A percentile compares a stretch with the other conserved stretches of the same genome.
Conservation (phyloP, 179 eudicot species). For the Silene coronaria region DNA sequence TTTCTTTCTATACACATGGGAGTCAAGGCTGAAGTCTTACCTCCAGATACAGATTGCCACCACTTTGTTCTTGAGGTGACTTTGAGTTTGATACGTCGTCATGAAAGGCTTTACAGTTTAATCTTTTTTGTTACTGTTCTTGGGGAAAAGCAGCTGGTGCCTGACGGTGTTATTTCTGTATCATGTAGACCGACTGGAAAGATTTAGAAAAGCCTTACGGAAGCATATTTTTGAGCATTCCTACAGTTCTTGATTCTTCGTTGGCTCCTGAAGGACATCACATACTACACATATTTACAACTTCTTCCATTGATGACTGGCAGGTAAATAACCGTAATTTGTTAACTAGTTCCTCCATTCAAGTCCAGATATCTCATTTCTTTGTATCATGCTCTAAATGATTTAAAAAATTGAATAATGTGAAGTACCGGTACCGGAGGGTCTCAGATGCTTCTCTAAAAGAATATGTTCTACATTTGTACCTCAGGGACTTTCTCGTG, state of each 20-base stretch:
- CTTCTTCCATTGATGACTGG: constrained; percentile 91
- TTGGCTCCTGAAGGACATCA: constrained; percentile 87
- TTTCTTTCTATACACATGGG: constrained; percentile 98
- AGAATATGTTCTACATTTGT: constrained; percentile 2
- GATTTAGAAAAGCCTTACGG: constrained; percentile 76
- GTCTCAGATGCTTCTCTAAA: not conserved
- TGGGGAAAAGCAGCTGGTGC: not conserved
- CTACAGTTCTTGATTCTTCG: constrained; percentile 85
- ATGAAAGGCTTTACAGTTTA: not conserved
- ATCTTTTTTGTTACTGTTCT: not conserved
- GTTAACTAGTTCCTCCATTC: too few species aligned
- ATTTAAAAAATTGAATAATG: not conserved
- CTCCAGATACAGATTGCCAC: constrained; percentile 93
- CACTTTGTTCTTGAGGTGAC: constrained; percentile 93
- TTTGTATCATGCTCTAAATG: too few species aligned
- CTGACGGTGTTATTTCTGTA: constrained; percentile 7
- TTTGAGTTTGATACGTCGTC: not conserved
- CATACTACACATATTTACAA: constrained; percentile 92
- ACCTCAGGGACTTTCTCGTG: constrained; percentile 59
- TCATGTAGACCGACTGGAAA: constrained; percentile 66
- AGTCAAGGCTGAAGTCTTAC: constrained; percentile 79
- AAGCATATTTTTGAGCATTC: constrained; percentile 97
- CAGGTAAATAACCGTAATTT: constrained; percentile 39
- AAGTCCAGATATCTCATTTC: too few species aligned
- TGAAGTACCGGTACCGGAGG: constrained; percentile 7